Conservation (phyloP, 805 yeast species). For the Kodamaea kaohsiungensis region DNA sequence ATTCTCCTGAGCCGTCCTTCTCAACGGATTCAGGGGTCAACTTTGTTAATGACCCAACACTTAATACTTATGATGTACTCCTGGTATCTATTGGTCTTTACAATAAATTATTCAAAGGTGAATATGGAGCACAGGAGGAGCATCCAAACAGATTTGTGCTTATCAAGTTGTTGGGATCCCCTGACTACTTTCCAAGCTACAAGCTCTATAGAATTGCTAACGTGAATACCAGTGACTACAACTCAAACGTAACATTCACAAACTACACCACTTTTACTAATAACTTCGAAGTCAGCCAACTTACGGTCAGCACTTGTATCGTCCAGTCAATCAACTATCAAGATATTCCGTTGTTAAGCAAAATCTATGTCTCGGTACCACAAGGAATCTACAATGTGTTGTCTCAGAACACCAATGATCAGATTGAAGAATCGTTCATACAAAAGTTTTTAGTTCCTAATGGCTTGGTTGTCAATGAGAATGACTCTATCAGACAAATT, state of each 20-base stretch:
- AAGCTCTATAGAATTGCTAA: constrained; percentile 37
- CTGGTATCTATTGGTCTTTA: constrained; percentile 37
- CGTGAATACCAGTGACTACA: constrained; percentile 26
- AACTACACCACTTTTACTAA: constrained; percentile 40
- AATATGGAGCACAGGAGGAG: background rate
- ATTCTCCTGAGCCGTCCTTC: constrained; percentile 13
- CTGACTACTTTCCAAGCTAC: constrained; percentile 34
- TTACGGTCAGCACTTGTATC: constrained; percentile 41
- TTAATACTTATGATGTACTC: constrained; percentile 26
- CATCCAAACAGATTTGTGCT: constrained; percentile 25
- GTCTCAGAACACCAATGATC: constrained; percentile 27
- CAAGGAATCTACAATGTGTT: constrained; percentile 38
- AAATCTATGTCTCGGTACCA: constrained; percentile 51
- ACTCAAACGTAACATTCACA: constrained; percentile 37
- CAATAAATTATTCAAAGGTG: constrained; percentile 31
- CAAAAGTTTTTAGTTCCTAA: constrained; percentile 22
- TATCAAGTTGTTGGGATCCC: constrained; percentile 41
- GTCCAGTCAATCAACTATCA: constrained; percentile 33
- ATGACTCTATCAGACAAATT: constrained; percentile 42
- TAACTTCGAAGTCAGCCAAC: constrained; percentile 24
- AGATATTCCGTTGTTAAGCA: constrained; percentile 41
- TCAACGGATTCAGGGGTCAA: constrained; percentile 31
- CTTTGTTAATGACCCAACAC: constrained; percentile 32
- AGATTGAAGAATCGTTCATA: constrained; percentile 36
- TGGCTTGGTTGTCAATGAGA: constrained; percentile 38